These are phyloP conservation scores for Diversispora epigaea DNA, from an alignment of 192 early-diverging fungal genomes.

Conservation along the genomic window DNA sequence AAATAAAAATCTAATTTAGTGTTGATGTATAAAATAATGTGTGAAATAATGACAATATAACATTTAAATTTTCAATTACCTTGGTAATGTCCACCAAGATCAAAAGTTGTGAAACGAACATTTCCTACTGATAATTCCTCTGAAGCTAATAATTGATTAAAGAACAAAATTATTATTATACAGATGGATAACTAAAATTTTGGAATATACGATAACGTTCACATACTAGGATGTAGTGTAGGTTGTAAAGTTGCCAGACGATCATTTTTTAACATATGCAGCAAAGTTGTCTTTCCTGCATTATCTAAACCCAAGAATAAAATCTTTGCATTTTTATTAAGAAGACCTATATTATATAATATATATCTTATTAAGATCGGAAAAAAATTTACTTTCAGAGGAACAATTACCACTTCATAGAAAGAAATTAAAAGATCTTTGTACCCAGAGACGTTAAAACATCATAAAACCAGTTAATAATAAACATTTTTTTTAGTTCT, in stretches of 20 bases:
- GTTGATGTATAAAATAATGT: not conserved
- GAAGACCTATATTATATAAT: constrained; percentile 66
- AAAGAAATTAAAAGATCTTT: constrained; percentile 22
- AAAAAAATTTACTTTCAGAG: not conserved
- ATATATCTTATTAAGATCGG: not conserved
- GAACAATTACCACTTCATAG: not conserved
- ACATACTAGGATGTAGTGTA: constrained; percentile 95
- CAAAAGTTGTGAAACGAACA: constrained; percentile 96
- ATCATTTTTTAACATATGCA: constrained; percentile 99
- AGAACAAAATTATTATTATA: not conserved
- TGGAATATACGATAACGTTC: too few relatives aligned
- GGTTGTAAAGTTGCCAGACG: constrained; percentile 91
- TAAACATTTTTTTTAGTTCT: constrained; percentile 72
- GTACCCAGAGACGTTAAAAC: constrained; percentile 88
- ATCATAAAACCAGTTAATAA: constrained; percentile 98
- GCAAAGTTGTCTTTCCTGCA: constrained; percentile 96
- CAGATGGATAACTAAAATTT: too few relatives aligned
- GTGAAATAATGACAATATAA: not conserved
- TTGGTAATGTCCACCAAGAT: constrained; percentile 96
- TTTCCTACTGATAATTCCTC: constrained; percentile 98
- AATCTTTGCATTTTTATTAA: constrained; percentile 99
- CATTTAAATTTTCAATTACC: too few relatives aligned
- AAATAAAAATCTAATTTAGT: too few relatives aligned
- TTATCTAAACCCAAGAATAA: constrained; percentile 98
- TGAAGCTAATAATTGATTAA: too few relatives aligned